A percentile compares a stretch with the other conserved stretches of the same genome.
Conservation (phyloP, 148 eudicot species). For the Rhododendron henanense region DNA sequence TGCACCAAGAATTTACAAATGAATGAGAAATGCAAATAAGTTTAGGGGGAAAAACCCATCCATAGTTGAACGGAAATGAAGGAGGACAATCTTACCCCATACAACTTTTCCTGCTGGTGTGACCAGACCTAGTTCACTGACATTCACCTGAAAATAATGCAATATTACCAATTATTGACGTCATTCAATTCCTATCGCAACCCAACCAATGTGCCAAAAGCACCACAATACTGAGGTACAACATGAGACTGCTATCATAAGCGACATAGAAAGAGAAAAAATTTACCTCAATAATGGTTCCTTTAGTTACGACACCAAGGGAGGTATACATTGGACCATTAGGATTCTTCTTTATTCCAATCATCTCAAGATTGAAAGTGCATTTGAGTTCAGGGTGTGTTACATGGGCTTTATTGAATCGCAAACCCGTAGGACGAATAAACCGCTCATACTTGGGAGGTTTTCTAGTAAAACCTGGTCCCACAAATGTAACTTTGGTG, state of each 20-base stretch:
- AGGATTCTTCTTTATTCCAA: constrained; percentile 92
- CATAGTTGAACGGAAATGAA: background rate
- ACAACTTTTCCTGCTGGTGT: constrained; percentile 99
- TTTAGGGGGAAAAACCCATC: background rate
- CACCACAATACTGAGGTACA: background rate
- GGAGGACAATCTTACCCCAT: constrained; percentile 63
- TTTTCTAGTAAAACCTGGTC: constrained; percentile 86
- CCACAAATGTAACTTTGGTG: constrained; percentile 94
- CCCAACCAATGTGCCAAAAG: background rate
- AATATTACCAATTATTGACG: background rate
- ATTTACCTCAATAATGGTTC: constrained; percentile 87
- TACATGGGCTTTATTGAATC: constrained; percentile 93
- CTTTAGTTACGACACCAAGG: constrained; percentile 90
- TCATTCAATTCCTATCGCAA: background rate
- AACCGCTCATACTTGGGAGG: constrained; percentile 98
- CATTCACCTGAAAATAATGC: constrained; percentile 55
- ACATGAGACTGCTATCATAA: background rate
- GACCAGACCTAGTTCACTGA: constrained; percentile 92
- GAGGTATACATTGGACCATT: constrained; percentile 94
- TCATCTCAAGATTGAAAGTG: constrained; percentile 97
- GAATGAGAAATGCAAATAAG: background rate
- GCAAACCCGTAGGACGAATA: constrained; percentile 81
- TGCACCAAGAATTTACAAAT: constrained; percentile 27
- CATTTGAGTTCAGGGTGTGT: constrained; percentile 96
- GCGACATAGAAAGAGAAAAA: background rate